These are phyloP conservation scores for Apiospora rasikravindrae DNA, from an alignment of 2,329 filamentous ascomycete genomes.

Conservation along the genomic window DNA sequence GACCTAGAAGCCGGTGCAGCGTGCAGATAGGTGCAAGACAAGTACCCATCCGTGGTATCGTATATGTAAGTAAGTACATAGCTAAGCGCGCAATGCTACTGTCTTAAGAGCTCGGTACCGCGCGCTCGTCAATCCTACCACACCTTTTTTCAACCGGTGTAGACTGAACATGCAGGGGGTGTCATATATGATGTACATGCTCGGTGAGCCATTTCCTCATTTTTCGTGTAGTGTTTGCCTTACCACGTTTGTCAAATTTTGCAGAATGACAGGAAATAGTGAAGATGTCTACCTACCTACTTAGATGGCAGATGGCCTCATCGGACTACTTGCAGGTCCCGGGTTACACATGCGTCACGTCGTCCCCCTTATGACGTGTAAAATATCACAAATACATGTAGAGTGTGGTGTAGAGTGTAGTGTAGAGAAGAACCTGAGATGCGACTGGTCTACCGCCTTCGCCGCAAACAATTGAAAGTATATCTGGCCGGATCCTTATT, in stretches of 20 bases:
- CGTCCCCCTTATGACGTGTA: not conserved
- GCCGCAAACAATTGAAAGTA: not conserved
- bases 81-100: constrained; percentile 2
- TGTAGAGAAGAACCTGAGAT: not conserved
- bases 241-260: not conserved
- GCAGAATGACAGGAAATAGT: not conserved
- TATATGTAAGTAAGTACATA: not conserved
- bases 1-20: not conserved
- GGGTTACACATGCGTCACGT: not conserved
- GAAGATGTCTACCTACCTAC: not conserved
- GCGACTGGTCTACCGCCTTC: not conserved
- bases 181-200: not conserved
- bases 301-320: not conserved
- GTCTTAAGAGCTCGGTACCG: not conserved
- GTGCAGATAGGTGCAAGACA: not conserved
- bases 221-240: not conserved
- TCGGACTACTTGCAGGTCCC: not conserved
- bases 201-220: not conserved
- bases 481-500: not conserved
- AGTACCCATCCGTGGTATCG: not conserved
- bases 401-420: too few relatives aligned
- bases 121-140: not conserved
- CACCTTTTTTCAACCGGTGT: constrained; percentile 6
- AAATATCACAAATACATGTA: not conserved
- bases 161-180: not conserved